These are phyloP conservation scores for Xylaria arbuscula DNA, from an alignment of 2,329 filamentous ascomycete genomes.

Conservation along the genomic window DNA sequence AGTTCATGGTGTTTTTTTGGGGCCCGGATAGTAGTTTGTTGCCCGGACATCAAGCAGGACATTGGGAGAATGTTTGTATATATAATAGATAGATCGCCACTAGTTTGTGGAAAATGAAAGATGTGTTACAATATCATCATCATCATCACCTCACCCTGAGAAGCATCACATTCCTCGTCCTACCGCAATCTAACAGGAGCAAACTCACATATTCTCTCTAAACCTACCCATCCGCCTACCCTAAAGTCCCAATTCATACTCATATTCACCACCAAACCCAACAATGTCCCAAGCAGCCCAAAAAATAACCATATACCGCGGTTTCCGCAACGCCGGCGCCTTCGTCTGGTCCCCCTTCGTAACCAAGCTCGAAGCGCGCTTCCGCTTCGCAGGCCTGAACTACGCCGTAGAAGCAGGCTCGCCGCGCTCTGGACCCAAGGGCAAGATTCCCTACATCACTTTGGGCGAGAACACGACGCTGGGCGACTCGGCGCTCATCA, in stretches of 20 bases:
- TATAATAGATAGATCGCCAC: too few species aligned
- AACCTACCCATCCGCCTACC: background rate
- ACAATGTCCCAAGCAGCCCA: background rate
- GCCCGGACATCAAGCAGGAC: too few species aligned
- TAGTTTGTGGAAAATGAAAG: too few species aligned
- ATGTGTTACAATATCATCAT: too few species aligned
- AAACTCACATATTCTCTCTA: background rate
- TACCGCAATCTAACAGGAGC: too few species aligned
- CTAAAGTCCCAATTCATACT: background rate
- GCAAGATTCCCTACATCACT: conserved; percentile 69
- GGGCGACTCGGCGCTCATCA: conserved; percentile 67
- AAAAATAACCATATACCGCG: conserved; percentile 62
- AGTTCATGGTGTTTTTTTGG: too few species aligned
- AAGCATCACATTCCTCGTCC: too few species aligned
- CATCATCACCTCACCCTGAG: too few species aligned
- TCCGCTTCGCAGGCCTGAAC: conserved; percentile 62
- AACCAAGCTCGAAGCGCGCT: conserved; percentile 69
- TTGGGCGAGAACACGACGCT: conserved; percentile 45
- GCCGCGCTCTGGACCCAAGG: conserved; percentile 59
- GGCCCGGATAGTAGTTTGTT: too few species aligned
- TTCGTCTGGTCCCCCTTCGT: conserved; percentile 72
- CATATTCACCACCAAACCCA: background rate
- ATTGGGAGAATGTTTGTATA: too few species aligned
- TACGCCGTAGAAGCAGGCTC: conserved; percentile 62
- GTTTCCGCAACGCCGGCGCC: conserved; percentile 54